phyloP scores from a whole-genome alignment of 2,329 filamentous ascomycete species.

The Colletotrichum destructivum region DNA sequence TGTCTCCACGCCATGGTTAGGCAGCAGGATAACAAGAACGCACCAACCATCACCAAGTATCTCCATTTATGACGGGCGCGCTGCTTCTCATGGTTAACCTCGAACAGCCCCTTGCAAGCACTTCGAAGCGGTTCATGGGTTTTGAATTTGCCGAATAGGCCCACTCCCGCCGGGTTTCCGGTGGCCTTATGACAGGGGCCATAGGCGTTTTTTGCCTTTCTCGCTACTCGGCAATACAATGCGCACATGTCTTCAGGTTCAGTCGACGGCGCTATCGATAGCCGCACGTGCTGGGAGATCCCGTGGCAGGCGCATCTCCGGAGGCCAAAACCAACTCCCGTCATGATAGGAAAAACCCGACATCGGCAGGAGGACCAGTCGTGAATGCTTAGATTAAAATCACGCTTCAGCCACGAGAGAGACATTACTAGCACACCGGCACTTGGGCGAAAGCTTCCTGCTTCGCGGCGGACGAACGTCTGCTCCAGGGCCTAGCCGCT shows the following conservation, averaged over 20 bases:
- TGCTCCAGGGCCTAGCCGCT: neutral
- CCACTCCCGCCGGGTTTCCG: conserved; percentile 19
- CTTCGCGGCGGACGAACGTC: neutral
- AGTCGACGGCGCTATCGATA: neutral
- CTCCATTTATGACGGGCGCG: conserved; percentile 5
- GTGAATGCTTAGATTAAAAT: neutral
- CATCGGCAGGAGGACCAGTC: neutral
- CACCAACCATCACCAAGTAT: conserved; percentile 14
- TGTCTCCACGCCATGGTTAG: conserved; percentile 30
- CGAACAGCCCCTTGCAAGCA: conserved; percentile 4
- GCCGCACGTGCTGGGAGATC: neutral
- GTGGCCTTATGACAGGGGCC: conserved; percentile 12
- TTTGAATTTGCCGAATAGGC: conserved; percentile 25
- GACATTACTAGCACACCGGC: neutral
- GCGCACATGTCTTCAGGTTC: neutral
- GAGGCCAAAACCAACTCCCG: neutral
- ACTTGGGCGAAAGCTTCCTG: neutral
- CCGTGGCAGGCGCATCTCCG: neutral
- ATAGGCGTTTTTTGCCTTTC: neutral
- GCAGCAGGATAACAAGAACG: conserved; percentile 38
- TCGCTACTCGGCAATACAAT: neutral
- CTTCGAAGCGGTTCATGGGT: conserved; percentile 6
- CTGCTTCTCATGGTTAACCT: neutral
- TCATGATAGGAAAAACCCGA: neutral
- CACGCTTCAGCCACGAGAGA: neutral